These are phyloP conservation scores for Xylariales sp. DNA, from an alignment of 2,329 filamentous ascomycete species.

Conservation along the genomic window DNA sequence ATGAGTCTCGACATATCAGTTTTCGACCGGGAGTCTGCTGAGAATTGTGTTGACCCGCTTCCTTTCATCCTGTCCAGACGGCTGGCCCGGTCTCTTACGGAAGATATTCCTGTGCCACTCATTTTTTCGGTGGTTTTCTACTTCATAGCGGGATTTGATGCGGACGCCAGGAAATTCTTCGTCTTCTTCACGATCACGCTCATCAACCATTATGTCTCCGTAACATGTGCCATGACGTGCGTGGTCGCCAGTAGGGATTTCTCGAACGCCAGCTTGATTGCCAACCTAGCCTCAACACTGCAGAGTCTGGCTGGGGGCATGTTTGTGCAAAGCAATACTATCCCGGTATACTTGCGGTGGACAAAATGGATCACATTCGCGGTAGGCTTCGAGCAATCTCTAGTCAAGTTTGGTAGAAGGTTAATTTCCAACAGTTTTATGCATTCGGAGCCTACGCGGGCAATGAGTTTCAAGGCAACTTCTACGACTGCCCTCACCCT, in stretches of 20 bases:
- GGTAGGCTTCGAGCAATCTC: too few species aligned
- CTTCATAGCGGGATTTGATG: conserved; percentile 72
- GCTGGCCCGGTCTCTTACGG: conserved; percentile 62
- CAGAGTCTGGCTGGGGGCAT: conserved; percentile 74
- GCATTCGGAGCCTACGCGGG: conserved; percentile 65
- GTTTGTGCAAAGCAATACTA: conserved; percentile 69
- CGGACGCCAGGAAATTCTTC: conserved; percentile 61
- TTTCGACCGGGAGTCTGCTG: conserved; percentile 71
- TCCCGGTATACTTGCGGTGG: conserved; percentile 76
- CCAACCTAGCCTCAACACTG: conserved; percentile 67
- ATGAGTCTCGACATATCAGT: conserved; percentile 69
- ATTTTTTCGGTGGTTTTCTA: conserved; percentile 69
- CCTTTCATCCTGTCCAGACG: conserved; percentile 68
- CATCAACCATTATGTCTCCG: conserved; percentile 68
- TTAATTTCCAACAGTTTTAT: conserved; percentile 59
- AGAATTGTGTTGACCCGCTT: conserved; percentile 65
- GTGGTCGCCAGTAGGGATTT: conserved; percentile 64
- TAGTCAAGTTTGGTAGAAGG: too few species aligned
- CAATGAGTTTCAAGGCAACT: conserved; percentile 68
- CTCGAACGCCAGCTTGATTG: conserved; percentile 65
- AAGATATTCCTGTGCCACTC: conserved; percentile 69
- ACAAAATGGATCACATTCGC: conserved; percentile 64
- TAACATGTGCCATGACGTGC: conserved; percentile 66
- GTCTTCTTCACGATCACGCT: conserved; percentile 66
- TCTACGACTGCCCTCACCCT: conserved; percentile 70